A percentile compares a stretch with the other conserved stretches of the same genome.
These are phyloP conservation scores for Aureobasidium sp. DNA, from an alignment of 2,329 filamentous ascomycete species.

Conservation along the genomic window DNA sequence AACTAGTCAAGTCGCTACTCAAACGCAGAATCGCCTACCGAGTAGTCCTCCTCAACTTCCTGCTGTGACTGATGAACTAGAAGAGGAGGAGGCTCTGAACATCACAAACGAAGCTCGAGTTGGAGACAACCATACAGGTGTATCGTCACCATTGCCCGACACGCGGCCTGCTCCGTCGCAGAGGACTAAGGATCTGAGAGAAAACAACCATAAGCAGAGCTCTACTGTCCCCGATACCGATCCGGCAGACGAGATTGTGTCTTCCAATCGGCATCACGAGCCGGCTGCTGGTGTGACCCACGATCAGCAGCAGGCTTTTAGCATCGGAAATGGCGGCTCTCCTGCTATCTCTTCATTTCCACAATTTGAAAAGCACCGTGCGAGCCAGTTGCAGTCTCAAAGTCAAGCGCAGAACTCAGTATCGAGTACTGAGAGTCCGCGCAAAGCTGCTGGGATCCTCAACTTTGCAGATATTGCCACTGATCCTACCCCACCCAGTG, in stretches of 20 bases:
- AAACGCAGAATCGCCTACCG: slow-evolving; percentile 22
- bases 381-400: slow-evolving; percentile 15
- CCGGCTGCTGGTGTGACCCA: not conserved
- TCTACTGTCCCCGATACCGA: slow-evolving; percentile 24
- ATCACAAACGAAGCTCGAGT: not conserved
- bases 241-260: slow-evolving; percentile 5
- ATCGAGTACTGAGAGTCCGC: slow-evolving; percentile 21
- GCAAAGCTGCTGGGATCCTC: slow-evolving; percentile 22
- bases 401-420: not conserved
- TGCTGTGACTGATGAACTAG: not conserved
- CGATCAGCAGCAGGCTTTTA: not conserved
- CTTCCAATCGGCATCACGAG: slow-evolving; percentile 1
- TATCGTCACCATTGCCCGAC: slow-evolving; percentile 12
- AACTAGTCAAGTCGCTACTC: slow-evolving; percentile 10
- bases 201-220: not conserved
- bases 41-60: slow-evolving; percentile 26
- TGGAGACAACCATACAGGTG: not conserved
- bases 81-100: not conserved
- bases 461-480: slow-evolving; percentile 24
- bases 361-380: slow-evolving; percentile 18
- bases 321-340: not conserved
- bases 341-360: slow-evolving; percentile 12
- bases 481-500: slow-evolving; percentile 19
- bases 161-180: not conserved
- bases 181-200: not conserved